Base-by-base conservation (phyloP, 768 basidiomycete species). In the Sporobolomyces phaffii region DNA sequence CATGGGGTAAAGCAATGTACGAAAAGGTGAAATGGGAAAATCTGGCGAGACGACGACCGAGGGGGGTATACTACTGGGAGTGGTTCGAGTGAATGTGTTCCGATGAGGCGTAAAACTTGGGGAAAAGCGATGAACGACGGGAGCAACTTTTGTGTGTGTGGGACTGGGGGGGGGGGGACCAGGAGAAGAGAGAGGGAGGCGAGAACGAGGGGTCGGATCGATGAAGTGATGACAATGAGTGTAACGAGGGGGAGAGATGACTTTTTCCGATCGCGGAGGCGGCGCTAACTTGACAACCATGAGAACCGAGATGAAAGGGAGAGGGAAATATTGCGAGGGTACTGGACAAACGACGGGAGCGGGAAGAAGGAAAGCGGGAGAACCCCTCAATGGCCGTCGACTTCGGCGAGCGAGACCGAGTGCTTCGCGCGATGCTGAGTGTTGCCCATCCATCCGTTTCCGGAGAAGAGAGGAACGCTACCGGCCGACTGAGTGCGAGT, bases 401-500 rank as follows among this genome's bases (percentile, higher is more conserved):
- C 60, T 56, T 59, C 57, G 34, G 28, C 22, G 10, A 63, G 56
- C 49, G 62, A 64, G 36, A 40, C 18, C n/a, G 57, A 33, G 31
- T 33, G 43, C 29, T 53, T 52, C 9, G 50, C 44, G 2, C 62
- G 59, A 1, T 54, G 41, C 43, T 28, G 34, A 36, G 52, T 22
- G 44, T 33, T 13, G 26, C 60, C 43, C 18, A 28, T 11, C 26
- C 36, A 48, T n/a, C 52, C 59, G 40, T 31, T 36, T 1, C n/a
- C 51, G 28, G 62, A 57, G 26, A 48, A 56, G 14, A 22, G 24
- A 2, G 50, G 68, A 8, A 64, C 68, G 50, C 33, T 62, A 38
- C 54, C 33, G n/a, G 66, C 41, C 38, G 54, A 62, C 53, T 68
- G 66, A 10, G 66, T 67, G 18, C 62, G 49, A 7, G 50, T 44